Evolutionary conservation across 2,329 filamentous ascomycete species (phyloP).

Genomic region (Epichloe brachyelytri): DNA sequence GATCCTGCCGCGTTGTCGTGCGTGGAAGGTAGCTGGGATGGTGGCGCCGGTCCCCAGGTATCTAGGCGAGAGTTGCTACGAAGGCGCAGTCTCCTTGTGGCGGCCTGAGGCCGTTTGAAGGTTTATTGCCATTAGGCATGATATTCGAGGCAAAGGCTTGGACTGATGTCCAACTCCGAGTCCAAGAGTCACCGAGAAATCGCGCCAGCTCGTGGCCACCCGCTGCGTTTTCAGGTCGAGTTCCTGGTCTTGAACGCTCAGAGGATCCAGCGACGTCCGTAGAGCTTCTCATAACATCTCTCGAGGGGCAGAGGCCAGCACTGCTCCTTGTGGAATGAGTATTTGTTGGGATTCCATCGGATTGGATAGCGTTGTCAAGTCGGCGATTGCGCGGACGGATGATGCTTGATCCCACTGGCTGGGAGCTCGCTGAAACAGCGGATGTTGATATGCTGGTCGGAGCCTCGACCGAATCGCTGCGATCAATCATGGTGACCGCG

Average conservation of each 20-base stretch:
- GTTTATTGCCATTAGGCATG: conserved; percentile 16
- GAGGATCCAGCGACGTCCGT: not conserved
- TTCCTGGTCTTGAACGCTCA: conserved; percentile 5
- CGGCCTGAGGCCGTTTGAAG: conserved; percentile 1
- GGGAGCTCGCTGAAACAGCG: conserved; percentile 27
- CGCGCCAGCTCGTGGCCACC: conserved; percentile 25
- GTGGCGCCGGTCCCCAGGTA: conserved; percentile 40
- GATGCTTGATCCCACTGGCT: conserved; percentile 26
- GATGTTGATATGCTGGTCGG: conserved; percentile 33
- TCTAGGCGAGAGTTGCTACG: conserved; percentile 11
- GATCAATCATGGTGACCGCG: conserved; percentile 25
- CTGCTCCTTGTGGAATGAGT: not conserved
- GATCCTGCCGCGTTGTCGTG: conserved; percentile 42
- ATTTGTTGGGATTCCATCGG: conserved; percentile 13
- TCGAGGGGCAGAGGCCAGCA: not conserved
- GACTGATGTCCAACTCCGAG: conserved; percentile 41
- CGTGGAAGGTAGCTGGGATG: conserved; percentile 23
- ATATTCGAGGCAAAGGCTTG: conserved; percentile 39
- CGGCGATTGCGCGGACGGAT: conserved; percentile 40
- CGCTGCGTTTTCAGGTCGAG: conserved; percentile 16
- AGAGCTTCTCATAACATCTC: not conserved
- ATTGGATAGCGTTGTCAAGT: conserved; percentile 20
- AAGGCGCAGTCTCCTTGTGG: not conserved
- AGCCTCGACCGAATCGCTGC: conserved; percentile 16
- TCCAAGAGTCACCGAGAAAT: conserved; percentile 38